Evolutionary conservation across 2,329 filamentous ascomycete genomes (phyloP).

Genomic region (Aspergillus hortae): DNA sequence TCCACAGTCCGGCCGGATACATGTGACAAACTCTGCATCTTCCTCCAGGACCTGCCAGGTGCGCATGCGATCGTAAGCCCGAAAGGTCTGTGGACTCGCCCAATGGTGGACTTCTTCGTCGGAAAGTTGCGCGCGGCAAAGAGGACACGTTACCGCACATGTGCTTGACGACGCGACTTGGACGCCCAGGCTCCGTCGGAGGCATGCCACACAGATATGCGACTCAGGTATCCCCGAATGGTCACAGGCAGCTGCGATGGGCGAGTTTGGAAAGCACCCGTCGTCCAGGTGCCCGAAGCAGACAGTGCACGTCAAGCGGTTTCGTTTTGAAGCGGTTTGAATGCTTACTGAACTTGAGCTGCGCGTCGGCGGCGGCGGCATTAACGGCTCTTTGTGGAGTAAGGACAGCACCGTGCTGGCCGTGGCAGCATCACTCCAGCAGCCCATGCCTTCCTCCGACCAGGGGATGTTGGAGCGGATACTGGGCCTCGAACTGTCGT

Average conservation of each 20-base stretch:
- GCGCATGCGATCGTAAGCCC: conserved; percentile 11
- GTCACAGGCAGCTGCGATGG: conserved; percentile 13
- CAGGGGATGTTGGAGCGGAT: neutral
- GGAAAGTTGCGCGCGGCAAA: conserved; percentile 13
- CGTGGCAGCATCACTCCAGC: conserved; percentile 17
- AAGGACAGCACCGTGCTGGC: conserved; percentile 15
- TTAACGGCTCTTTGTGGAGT: conserved; percentile 13
- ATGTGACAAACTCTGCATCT: conserved; percentile 15
- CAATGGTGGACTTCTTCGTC: conserved; percentile 14
- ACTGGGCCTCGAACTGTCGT: neutral
- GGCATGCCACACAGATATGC: conserved; percentile 13
- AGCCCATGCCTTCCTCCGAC: neutral
- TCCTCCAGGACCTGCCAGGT: conserved; percentile 14
- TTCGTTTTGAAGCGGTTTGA: neutral
- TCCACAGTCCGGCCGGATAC: conserved; percentile 12
- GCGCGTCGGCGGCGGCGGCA: neutral
- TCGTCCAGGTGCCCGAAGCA: conserved; percentile 10
- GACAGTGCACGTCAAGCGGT: conserved; percentile 7
- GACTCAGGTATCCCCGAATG: conserved; percentile 9
- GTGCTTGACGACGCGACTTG: conserved; percentile 9
- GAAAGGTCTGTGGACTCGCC: conserved; percentile 14
- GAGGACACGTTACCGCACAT: conserved; percentile 10
- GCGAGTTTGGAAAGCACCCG: conserved; percentile 9
- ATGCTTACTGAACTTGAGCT: neutral
- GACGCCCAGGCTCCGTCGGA: conserved; percentile 13